phyloP scores from a whole-genome alignment of 2,329 filamentous ascomycete genomes.

The Exophiala aquamarina region DNA sequence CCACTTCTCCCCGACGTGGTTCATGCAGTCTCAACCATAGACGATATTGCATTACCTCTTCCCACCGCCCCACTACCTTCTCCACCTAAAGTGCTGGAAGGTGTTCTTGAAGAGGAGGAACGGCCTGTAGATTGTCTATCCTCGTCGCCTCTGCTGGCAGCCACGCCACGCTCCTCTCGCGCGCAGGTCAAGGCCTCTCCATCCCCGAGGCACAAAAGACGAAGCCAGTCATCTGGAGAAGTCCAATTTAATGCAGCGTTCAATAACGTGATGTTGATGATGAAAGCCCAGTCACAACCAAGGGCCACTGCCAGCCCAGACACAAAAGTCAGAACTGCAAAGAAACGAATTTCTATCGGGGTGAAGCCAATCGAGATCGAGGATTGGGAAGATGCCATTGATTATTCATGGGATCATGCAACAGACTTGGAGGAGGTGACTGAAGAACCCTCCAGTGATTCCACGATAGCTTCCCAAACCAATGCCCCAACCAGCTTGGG shows the following conservation, averaged over 20 bases:
- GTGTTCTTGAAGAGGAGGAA: slow-evolving; percentile 16
- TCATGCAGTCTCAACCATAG: slow-evolving; percentile 28
- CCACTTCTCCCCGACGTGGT: slow-evolving; percentile 19
- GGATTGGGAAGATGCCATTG: slow-evolving; percentile 29
- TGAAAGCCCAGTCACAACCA: neutral
- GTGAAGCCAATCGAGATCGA: slow-evolving; percentile 22
- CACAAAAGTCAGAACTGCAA: neutral
- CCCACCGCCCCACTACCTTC: slow-evolving; percentile 22
- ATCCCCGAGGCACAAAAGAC: slow-evolving; percentile 9
- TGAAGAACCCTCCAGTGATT: neutral
- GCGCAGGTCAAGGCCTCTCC: neutral
- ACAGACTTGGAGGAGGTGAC: slow-evolving; percentile 17
- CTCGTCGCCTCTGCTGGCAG: neutral
- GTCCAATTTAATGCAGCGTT: slow-evolving; percentile 13
- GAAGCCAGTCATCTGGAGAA: slow-evolving; percentile 23
- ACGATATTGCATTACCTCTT: slow-evolving; percentile 24
- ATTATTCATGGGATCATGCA: slow-evolving; percentile 28
- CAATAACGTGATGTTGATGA: slow-evolving; percentile 1
- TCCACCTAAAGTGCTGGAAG: slow-evolving; percentile 15
- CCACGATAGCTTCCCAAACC: neutral
- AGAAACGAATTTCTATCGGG: slow-evolving; percentile 17
- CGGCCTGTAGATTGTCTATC: neutral
- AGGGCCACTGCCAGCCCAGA: neutral
- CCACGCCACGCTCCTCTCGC: neutral
- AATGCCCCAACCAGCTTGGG: slow-evolving; percentile 1